phyloP scores from a whole-genome alignment of 1,284 basidiomycete genomes.

The Leccinum griseonigrum region DNA sequence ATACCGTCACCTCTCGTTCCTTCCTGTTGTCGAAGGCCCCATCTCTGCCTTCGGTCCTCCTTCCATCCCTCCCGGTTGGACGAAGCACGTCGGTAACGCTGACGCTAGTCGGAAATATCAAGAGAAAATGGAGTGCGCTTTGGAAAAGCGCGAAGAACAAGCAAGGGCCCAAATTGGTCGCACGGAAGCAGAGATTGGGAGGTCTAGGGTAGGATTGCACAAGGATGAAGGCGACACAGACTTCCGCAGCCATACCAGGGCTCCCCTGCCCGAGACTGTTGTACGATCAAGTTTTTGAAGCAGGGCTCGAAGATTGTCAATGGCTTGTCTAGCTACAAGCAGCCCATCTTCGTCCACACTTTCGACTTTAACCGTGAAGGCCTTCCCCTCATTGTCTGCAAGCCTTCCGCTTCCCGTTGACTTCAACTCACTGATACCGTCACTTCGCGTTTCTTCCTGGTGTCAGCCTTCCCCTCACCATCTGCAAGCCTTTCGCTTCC shows the following conservation, averaged over 20 bases:
- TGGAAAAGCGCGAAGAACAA: slow-evolving; percentile 78
- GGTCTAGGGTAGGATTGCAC: slow-evolving; percentile 64
- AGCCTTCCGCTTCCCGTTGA: too few relatives aligned
- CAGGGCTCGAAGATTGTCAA: slow-evolving; percentile 98
- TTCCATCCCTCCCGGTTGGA: too few relatives aligned
- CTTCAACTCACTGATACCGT: too few relatives aligned
- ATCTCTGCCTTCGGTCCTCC: too few relatives aligned
- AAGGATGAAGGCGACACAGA: slow-evolving; percentile 81
- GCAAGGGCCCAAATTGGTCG: slow-evolving; percentile 70
- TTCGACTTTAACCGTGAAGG: too few relatives aligned
- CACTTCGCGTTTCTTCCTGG: too few relatives aligned
- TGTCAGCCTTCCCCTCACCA: too few relatives aligned
- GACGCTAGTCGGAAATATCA: slow-evolving; percentile 43
- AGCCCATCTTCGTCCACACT: slow-evolving; percentile 97
- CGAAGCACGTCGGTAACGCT: not conserved
- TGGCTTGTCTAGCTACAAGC: slow-evolving; percentile 94
- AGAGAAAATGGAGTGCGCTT: slow-evolving; percentile 68
- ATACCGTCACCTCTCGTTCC: too few relatives aligned
- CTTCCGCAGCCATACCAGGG: slow-evolving; percentile 59
- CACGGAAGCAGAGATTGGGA: slow-evolving; percentile 67
- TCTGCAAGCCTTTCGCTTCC: too few relatives aligned
- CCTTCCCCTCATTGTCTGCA: too few relatives aligned
- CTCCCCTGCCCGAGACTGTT: slow-evolving; percentile 43
- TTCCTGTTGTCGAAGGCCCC: too few relatives aligned
- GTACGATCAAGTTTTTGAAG: slow-evolving; percentile 91